phyloP scores from a whole-genome alignment of 2,329 filamentous ascomycete species.

The Pseudogymnoascus sp. region DNA sequence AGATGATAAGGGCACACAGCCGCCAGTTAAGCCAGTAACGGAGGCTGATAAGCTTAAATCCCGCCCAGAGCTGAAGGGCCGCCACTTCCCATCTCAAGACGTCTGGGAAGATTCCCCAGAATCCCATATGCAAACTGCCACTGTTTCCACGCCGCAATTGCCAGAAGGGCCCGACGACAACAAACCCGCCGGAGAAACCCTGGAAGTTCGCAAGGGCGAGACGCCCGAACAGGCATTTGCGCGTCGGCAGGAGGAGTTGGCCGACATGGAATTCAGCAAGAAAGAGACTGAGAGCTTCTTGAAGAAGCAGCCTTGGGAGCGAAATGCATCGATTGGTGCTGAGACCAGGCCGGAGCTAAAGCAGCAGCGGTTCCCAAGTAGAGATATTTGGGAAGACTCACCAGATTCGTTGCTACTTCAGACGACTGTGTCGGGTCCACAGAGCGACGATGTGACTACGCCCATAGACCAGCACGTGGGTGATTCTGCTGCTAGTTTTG shows the following conservation, averaged over 20 bases:
- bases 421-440: conserved; percentile 57
- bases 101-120: conserved; percentile 95
- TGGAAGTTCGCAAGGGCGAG: conserved; percentile 28
- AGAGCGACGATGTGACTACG: conserved; percentile 37
- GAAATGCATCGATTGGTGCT: conserved; percentile 39
- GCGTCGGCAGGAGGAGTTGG: conserved; percentile 55
- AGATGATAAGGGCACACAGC: conserved; percentile 51
- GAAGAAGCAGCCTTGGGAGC: conserved; percentile 41
- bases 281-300: conserved; percentile 41
- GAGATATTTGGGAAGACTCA: conserved; percentile 89
- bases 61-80: conserved; percentile 42
- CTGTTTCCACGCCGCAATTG: conserved; percentile 73
- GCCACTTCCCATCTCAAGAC: conserved; percentile 87
- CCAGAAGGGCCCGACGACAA: conserved; percentile 33
- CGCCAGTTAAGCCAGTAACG: conserved; percentile 28
- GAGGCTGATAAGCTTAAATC: conserved; percentile 47
- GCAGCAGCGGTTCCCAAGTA: conserved; percentile 71
- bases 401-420: conserved; percentile 76
- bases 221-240: conserved; percentile 59
- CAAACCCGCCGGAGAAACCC: conserved; percentile 6
- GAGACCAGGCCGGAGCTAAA: conserved; percentile 48
- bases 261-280: conserved; percentile 41
- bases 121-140: conserved; percentile 69
- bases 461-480: conserved; percentile 30
- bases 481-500: conserved; percentile 23